phyloP scores from a whole-genome alignment of 371 early-diverging fungal species.

The Mortierella sp. region DNA sequence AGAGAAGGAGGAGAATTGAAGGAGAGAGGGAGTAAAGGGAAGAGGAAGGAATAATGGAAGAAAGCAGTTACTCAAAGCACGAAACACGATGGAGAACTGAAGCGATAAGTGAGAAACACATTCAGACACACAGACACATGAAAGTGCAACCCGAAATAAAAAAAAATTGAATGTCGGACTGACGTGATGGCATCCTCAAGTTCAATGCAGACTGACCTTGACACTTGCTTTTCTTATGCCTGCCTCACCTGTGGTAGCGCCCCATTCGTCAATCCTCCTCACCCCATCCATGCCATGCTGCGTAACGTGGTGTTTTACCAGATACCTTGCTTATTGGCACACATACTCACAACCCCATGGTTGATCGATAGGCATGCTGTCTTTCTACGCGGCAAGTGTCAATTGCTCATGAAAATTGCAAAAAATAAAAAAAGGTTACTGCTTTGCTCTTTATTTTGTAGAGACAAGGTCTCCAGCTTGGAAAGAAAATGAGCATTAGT shows the following conservation, averaged over 20 bases:
- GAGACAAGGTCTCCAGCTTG: not conserved
- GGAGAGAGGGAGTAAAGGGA: not conserved
- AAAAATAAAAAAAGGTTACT: not conserved
- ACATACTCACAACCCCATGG: not conserved
- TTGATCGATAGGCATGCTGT: not conserved
- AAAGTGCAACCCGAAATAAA: slow-evolving; percentile 8
- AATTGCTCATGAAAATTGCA: slow-evolving; percentile 9
- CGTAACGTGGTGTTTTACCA: no score
- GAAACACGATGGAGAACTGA: not conserved
- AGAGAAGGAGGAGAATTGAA: not conserved
- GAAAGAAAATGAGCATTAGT: not conserved
- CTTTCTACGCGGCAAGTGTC: not conserved
- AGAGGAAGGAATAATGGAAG: not conserved
- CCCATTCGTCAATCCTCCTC: not conserved
- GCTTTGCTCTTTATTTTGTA: slow-evolving; percentile 1
- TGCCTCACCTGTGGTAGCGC: not conserved
- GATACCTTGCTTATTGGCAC: not conserved
- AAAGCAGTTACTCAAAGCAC: not conserved
- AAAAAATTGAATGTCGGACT: not conserved
- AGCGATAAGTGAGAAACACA: not conserved
- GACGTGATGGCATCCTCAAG: not conserved
- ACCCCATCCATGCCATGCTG: not conserved
- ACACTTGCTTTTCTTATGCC: not conserved
- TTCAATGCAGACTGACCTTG: not conserved
- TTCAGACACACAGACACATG: slow-evolving; percentile 11